phyloP scores from a whole-genome alignment of 2,329 filamentous ascomycete species.

The Pyricularia sp. region DNA sequence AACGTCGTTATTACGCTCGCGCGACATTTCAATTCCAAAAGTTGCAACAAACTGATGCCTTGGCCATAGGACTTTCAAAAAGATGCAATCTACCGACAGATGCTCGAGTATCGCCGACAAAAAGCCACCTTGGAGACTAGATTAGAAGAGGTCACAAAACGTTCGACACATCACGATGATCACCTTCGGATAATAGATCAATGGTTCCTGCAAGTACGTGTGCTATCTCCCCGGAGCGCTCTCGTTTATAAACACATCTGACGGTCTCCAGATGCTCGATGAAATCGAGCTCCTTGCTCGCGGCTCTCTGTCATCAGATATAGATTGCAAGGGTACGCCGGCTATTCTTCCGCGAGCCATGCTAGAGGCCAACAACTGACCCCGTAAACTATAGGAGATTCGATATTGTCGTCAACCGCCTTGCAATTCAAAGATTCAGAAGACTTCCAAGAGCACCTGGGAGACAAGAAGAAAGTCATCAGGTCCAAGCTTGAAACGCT shows the following conservation, averaged over 20 bases:
- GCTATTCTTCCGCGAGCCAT: neutral
- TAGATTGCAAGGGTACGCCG: slow-evolving; percentile 27
- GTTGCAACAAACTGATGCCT: slow-evolving; percentile 12
- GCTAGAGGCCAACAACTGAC: neutral
- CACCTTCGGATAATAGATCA: slow-evolving; percentile 81
- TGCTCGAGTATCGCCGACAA: slow-evolving; percentile 95
- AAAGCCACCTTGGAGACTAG: slow-evolving; percentile 69
- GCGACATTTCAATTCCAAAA: slow-evolving; percentile 11
- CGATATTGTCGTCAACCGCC: slow-evolving; percentile 24
- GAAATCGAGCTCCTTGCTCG: slow-evolving; percentile 49
- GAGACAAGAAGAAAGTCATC: slow-evolving; percentile 62
- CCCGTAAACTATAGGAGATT: neutral
- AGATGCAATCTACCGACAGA: slow-evolving; percentile 91
- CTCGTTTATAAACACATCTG: slow-evolving; percentile 9
- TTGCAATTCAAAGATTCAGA: slow-evolving; percentile 49
- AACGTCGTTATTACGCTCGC: slow-evolving; percentile 10
- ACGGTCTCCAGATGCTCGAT: slow-evolving; percentile 40
- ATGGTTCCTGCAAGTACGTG: slow-evolving; percentile 78
- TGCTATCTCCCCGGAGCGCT: slow-evolving; percentile 8
- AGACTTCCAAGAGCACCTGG: slow-evolving; percentile 72
- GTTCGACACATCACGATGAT: slow-evolving; percentile 74
- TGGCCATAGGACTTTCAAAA: slow-evolving; percentile 68
- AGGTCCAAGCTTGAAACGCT: slow-evolving; percentile 60
- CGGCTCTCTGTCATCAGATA: slow-evolving; percentile 29
- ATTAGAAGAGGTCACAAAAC: slow-evolving; percentile 67